Evolutionary conservation across 116 monocot species (phyloP).

Genomic region (Posidonia oceanica): DNA sequence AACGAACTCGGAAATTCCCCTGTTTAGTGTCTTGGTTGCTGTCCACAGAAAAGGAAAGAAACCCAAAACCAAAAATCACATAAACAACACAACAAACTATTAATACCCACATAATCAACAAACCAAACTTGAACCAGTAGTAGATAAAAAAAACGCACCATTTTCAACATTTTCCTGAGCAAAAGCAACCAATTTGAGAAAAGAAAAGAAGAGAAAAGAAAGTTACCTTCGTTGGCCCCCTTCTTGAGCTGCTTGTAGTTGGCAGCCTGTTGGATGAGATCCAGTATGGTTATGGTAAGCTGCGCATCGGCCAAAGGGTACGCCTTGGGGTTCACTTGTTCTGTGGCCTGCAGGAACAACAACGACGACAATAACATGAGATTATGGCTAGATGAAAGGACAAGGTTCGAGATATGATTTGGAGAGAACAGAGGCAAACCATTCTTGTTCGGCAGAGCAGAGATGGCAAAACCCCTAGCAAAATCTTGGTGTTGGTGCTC

Average conservation of each 20-base stretch:
- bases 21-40: constrained; percentile 87
- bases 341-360: constrained; percentile 21
- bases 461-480: too few relatives aligned
- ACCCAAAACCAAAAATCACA: background rate
- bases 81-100: background rate
- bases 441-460: too few relatives aligned
- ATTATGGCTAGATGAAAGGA: too few relatives aligned
- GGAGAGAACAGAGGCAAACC: too few relatives aligned
- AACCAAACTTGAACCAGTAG: too few relatives aligned
- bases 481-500: too few relatives aligned
- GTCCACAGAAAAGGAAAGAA: background rate
- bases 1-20: constrained; percentile 83
- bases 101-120: too few relatives aligned
- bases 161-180: background rate
- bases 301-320: constrained; percentile 85
- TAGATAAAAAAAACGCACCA: background rate
- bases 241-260: constrained; percentile 97
- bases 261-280: constrained; percentile 78
- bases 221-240: constrained; percentile 81
- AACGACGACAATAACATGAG: background rate
- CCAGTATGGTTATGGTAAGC: constrained; percentile 68
- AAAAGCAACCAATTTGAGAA: background rate
- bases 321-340: constrained; percentile 72
- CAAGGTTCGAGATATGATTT: too few relatives aligned
- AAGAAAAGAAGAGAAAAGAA: background rate